A percentile compares a stretch with the other conserved stretches of the same genome.
These are phyloP conservation scores for Blastobotrys elegans DNA, from an alignment of 1,139 yeast genomes.

Conservation along the genomic window DNA sequence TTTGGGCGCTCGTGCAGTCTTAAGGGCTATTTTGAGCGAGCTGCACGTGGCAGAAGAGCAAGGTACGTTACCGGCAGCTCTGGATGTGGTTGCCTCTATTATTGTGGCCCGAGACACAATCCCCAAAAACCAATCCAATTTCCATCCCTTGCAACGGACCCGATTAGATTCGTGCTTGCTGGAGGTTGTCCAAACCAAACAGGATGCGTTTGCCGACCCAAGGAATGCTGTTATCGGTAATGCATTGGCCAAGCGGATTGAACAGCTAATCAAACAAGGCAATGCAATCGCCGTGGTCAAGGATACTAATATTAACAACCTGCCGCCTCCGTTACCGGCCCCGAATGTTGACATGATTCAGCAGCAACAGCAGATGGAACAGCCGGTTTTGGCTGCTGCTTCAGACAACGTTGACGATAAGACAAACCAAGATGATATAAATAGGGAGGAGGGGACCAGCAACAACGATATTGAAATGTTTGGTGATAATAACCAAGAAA, in stretches of 20 bases:
- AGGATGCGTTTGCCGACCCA: not conserved
- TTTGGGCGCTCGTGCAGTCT: conserved; percentile 52
- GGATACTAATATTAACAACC: not conserved
- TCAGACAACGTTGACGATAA: not conserved
- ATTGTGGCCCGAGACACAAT: conserved; percentile 17
- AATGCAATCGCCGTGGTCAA: conserved; percentile 5
- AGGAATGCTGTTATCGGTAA: not conserved
- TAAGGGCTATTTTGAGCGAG: conserved; percentile 25
- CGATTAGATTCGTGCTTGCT: conserved; percentile 13
- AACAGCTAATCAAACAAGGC: conserved; percentile 10
- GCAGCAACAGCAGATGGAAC: not conserved
- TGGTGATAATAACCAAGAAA: not conserved
- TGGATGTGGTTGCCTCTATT: conserved; percentile 24
- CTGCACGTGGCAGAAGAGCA: conserved; percentile 26
- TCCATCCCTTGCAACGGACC: conserved; percentile 3
- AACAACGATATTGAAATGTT: not conserved
- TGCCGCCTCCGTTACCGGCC: conserved; percentile 9
- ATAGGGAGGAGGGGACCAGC: not conserved
- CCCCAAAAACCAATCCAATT: conserved; percentile 10
- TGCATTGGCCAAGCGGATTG: conserved; percentile 7
- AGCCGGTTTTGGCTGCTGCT: not conserved
- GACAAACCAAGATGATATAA: not conserved
- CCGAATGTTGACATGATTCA: conserved; percentile 2
- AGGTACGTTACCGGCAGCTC: conserved; percentile 22
- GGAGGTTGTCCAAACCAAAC: not conserved